Base-by-base conservation (phyloP, 345 rosid species). In the Salix caprea region DNA sequence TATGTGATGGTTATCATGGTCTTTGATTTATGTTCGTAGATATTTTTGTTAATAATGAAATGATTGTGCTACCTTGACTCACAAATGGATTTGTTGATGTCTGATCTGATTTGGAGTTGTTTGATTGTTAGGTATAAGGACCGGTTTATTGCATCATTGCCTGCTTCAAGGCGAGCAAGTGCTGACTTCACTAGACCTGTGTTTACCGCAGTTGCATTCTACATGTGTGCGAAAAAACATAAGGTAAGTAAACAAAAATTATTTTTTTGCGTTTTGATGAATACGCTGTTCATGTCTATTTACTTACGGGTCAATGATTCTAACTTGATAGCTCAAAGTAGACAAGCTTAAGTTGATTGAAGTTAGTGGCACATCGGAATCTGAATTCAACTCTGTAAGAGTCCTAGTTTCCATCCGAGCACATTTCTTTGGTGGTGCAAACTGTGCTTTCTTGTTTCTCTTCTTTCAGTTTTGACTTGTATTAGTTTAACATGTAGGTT, bases 171-270 rank as follows among this genome's bases (percentile, higher is more conserved):
- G 70, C 77, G 88, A 54, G 87, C 89, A 0, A 87, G 80, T 81
- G 92, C 98, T 7, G 98, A 96, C 70, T 92, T 91, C 62, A 81
- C 87, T 21, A 84, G 97, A 23, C 97, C 98, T 32, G 92, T 93
- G 5, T 93, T 96, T 79, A 89, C 96, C 64, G 97, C 97, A 4
- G 97, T 87, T 74, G 97, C 98, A 37, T 96, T 93, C 83, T 96
- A 90, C 79, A 77, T 96, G 76, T 92, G 98, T 71, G 94, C 97
- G 10, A 96, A 89, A 72, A 91, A 79, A 67, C 91, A 90, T 1
- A 93, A 93, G 91, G 99, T 90, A 48, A 61, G 28, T 64, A 3
- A n/a, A n/a, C n/a, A n/a, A n/a, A n/a, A n/a, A 34, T 34, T 40
- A 16, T 32, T 66, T 40, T 18, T 61, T 8, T 67, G 64, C 70